Conservation (phyloP, 1,139 yeast species). For the Saccharomyces pastorianus region DNA sequence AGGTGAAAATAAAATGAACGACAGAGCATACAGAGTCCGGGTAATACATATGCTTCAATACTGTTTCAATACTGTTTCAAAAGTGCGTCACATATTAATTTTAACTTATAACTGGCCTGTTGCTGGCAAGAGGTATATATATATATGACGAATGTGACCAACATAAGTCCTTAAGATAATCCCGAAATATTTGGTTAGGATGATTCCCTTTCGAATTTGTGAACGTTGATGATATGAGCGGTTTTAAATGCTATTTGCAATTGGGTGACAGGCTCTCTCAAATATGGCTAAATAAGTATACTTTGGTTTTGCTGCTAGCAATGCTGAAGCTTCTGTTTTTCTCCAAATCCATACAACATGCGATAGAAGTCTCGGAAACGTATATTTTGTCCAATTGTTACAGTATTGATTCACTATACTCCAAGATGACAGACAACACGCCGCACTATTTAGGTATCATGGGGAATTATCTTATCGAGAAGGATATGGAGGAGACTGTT, state of each 20-base stretch:
- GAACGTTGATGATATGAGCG: neutral
- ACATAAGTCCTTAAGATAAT: neutral
- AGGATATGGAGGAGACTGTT: slow-evolving; percentile 41
- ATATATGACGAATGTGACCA: neutral
- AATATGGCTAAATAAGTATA: slow-evolving; percentile 49
- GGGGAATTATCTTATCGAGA: slow-evolving; percentile 45
- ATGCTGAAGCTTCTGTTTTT: slow-evolving; percentile 46
- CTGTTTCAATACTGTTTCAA: neutral
- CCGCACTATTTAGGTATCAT: slow-evolving; percentile 51
- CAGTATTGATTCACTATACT: slow-evolving; percentile 40
- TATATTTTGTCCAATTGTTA: slow-evolving; percentile 39
- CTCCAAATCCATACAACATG: slow-evolving; percentile 36
- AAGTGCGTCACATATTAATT: neutral
- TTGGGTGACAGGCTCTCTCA: slow-evolving; percentile 48
- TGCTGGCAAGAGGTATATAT: neutral
- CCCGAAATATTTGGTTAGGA: neutral
- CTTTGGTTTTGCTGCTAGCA: slow-evolving; percentile 40
- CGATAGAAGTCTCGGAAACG: slow-evolving; percentile 34
- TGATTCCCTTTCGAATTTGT: neutral
- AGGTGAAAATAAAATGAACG: neutral
- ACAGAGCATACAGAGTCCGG: neutral
- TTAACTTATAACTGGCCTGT: neutral
- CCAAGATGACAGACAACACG: slow-evolving; percentile 36
- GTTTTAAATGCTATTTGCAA: slow-evolving; percentile 31
- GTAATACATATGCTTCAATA: neutral